A percentile compares a stretch with the other conserved stretches of the same genome.
Conservation (phyloP, 1,284 basidiomycete genomes). For the Somion occarium region DNA sequence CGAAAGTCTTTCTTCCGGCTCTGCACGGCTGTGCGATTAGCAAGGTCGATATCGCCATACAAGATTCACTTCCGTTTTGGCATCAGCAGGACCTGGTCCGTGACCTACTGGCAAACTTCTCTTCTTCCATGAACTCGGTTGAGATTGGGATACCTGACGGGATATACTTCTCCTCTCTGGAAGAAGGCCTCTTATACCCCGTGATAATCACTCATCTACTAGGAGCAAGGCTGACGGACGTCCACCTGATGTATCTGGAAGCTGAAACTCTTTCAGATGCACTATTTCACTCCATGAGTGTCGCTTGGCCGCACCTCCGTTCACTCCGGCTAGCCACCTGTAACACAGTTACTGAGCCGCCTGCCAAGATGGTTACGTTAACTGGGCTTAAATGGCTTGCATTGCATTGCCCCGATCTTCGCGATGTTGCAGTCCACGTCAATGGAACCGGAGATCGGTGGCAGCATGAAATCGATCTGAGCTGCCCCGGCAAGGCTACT, state of each 20-base stretch:
- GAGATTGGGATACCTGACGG: background rate
- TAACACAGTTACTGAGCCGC: background rate
- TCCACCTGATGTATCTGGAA: background rate
- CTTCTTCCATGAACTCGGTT: background rate
- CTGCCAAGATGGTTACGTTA: background rate
- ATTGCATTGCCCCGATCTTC: background rate
- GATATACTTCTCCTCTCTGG: background rate
- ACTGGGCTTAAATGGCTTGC: background rate
- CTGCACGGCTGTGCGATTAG: background rate
- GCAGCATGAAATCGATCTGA: background rate
- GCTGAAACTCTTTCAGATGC: background rate
- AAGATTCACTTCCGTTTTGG: background rate
- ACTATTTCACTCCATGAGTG: background rate
- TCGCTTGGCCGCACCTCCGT: background rate
- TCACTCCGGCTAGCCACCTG: background rate
- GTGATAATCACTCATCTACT: background rate
- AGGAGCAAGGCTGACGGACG: background rate
- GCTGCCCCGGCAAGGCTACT: background rate
- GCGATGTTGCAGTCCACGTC: background rate
- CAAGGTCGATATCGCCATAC: background rate
- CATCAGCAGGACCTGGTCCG: background rate
- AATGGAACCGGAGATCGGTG: background rate
- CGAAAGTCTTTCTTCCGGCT: background rate
- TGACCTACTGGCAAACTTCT: background rate
- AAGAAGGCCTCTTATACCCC: background rate